phyloP scores from a whole-genome alignment of 176 grass and related monocot species.

The Themeda triandra region DNA sequence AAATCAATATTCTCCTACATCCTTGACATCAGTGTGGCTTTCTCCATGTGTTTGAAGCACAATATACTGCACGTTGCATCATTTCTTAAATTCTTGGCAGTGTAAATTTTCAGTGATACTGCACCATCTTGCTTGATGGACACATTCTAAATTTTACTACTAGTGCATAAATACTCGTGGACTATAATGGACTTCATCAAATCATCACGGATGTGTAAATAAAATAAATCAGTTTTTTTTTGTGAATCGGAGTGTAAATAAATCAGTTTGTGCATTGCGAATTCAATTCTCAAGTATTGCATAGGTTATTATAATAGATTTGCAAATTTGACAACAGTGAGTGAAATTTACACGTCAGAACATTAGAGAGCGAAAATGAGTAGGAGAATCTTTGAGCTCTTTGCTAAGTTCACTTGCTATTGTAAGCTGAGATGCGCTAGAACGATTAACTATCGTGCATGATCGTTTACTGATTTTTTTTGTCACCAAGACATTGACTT shows the following conservation, averaged over 20 bases:
- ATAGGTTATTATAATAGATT: background rate
- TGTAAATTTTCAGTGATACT: constrained; percentile 9
- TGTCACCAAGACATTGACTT: background rate
- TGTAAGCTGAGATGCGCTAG: background rate
- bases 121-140: background rate
- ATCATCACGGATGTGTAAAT: background rate
- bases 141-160: background rate
- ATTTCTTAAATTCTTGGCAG: background rate
- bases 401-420: background rate
- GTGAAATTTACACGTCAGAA: background rate
- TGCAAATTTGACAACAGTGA: background rate
- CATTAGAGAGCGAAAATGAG: background rate
- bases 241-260: no score
- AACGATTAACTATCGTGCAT: background rate
- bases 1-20: constrained; percentile 8
- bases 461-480: background rate
- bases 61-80: background rate
- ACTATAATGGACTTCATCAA: background rate
- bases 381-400: background rate
- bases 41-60: background rate
- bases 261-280: background rate
- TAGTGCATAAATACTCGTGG: background rate
- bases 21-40: constrained; percentile 6
- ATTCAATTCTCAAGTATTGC: background rate
- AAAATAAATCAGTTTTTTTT: background rate